Evolutionary conservation across 345 rosid genomes (phyloP).

Genomic region (Citrus unshiu): DNA sequence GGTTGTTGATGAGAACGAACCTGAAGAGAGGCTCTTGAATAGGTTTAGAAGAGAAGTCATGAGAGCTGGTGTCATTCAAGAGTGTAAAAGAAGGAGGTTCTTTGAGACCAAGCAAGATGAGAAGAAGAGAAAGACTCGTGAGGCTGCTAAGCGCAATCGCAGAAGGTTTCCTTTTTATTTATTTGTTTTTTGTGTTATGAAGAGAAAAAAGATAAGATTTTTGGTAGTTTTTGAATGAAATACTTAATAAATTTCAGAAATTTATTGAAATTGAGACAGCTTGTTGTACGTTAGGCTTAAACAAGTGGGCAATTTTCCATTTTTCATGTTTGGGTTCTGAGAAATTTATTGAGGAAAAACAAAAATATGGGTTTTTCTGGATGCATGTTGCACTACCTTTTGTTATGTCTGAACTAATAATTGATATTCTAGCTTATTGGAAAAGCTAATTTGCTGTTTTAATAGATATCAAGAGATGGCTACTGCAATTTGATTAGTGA

Average conservation of each 20-base stretch:
- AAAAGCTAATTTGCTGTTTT: not conserved
- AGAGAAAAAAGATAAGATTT: not conserved
- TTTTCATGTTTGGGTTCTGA: not conserved
- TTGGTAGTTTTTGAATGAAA: not conserved
- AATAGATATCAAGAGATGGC: not conserved
- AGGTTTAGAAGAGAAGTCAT: constrained; percentile 75
- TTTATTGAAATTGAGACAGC: not conserved
- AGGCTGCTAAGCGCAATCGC: constrained; percentile 80
- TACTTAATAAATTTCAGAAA: not conserved
- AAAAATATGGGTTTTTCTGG: not conserved
- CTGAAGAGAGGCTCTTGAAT: constrained; percentile 64
- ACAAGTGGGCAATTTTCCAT: not conserved
- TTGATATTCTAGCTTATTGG: not conserved
- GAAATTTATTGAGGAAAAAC: not conserved
- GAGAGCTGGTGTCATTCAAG: constrained; percentile 81
- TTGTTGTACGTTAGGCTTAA: not conserved
- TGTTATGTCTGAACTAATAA: not conserved
- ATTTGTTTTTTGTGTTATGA: not conserved
- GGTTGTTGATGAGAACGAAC: constrained; percentile 66
- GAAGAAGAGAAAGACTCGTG: constrained; percentile 71
- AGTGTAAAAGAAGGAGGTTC: constrained; percentile 60
- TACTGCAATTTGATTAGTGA: not conserved
- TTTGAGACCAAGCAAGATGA: constrained; percentile 70
- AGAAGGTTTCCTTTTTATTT: constrained; percentile 35
- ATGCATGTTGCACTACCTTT: not conserved